These are phyloP conservation scores for Lepraria neglecta DNA, from an alignment of 495 filamentous ascomycete species.

Conservation along the genomic window DNA sequence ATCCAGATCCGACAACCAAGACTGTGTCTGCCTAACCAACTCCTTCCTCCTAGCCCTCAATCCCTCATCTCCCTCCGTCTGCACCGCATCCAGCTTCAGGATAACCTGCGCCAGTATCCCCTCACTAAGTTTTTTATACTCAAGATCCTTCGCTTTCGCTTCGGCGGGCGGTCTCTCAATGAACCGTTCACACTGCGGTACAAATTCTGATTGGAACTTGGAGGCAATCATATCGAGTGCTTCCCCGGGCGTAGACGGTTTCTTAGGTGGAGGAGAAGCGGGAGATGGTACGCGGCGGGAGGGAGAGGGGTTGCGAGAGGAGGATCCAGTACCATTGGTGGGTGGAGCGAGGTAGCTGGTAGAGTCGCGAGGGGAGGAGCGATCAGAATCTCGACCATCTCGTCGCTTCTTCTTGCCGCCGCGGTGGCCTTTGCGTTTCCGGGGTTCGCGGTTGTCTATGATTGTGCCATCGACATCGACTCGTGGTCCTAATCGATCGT, in stretches of 20 bases:
- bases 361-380: conserved; percentile 20
- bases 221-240: conserved; percentile 64
- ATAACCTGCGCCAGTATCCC: conserved; percentile 76
- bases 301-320: conserved; percentile 20
- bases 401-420: conserved; percentile 35
- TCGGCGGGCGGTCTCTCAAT: conserved; percentile 61
- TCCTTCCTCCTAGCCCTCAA: conserved; percentile 60
- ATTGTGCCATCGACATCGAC: conserved; percentile 28
- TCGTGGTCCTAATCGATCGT: conserved; percentile 22
- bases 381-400: conserved; percentile 1
- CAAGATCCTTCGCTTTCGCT: conserved; percentile 60
- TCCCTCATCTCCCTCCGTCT: conserved; percentile 59
- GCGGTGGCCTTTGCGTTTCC: conserved; percentile 25
- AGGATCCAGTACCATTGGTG: conserved; percentile 12
- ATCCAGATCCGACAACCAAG: conserved; percentile 18
- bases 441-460: conserved; percentile 19
- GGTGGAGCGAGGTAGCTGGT: conserved; percentile 29
- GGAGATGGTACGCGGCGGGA: conserved; percentile 21
- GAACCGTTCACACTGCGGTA: conserved; percentile 63
- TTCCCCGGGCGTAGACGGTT: conserved; percentile 50
- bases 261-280: conserved; percentile 32
- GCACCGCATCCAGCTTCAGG: conserved; percentile 79
- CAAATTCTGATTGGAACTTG: conserved; percentile 59
- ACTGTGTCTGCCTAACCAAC: conserved; percentile 48
- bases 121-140: conserved; percentile 76